phyloP scores from a whole-genome alignment of 2,329 filamentous ascomycete genomes.

The Zopfia rhizophila region DNA sequence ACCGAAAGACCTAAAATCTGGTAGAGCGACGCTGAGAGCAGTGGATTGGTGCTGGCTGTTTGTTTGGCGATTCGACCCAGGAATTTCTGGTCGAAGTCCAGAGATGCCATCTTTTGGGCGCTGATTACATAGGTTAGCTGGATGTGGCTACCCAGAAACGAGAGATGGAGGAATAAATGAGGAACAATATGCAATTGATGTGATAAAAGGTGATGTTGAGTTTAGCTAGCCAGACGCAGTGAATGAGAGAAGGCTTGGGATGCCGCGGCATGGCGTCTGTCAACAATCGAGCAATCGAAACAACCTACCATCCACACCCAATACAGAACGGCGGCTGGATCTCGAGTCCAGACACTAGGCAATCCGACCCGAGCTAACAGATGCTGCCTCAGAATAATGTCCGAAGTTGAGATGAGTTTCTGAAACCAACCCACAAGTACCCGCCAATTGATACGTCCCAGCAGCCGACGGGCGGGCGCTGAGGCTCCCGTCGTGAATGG shows the following conservation, averaged over 20 bases:
- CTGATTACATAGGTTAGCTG: conserved; percentile 22
- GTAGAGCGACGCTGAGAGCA: conserved; percentile 84
- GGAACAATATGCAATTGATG: no score
- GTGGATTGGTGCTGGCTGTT: conserved; percentile 79
- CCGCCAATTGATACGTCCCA: conserved; percentile 47
- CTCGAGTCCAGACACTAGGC: conserved; percentile 43
- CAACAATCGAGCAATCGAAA: not conserved
- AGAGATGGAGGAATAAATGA: conserved; percentile 9
- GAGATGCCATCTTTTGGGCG: conserved; percentile 80
- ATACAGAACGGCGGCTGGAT: conserved; percentile 46
- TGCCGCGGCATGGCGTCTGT: not conserved
- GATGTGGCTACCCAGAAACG: not conserved
- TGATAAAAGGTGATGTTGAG: no score
- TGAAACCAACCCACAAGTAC: conserved; percentile 35
- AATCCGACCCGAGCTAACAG: conserved; percentile 44
- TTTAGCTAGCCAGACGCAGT: no score
- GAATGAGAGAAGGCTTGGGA: no score
- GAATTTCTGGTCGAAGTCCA: conserved; percentile 97
- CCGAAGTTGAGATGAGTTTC: conserved; percentile 37
- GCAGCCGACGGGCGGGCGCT: conserved; percentile 37
- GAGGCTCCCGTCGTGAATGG: conserved; percentile 41
- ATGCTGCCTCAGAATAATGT: conserved; percentile 34
- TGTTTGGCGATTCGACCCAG: conserved; percentile 86
- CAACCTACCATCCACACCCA: conserved; percentile 43
- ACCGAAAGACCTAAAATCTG: conserved; percentile 92